Evolutionary conservation across 257 asterid genomes (phyloP).

Genomic region (Henckelia pumila): DNA sequence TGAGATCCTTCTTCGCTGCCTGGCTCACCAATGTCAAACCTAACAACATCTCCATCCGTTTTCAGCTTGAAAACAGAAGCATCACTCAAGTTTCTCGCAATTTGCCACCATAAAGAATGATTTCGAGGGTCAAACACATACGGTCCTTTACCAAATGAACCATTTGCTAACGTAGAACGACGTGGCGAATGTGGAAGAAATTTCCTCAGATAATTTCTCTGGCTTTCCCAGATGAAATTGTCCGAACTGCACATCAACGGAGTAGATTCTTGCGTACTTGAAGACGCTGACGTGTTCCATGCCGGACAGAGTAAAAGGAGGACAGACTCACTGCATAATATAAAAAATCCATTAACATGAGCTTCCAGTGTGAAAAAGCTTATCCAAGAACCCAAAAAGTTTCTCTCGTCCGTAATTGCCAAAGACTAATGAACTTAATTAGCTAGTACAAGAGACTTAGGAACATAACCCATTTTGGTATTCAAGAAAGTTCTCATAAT

Average conservation of each 20-base stretch:
- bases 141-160: conserved; percentile 20
- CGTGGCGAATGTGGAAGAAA: conserved; percentile 24
- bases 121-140: conserved; percentile 20
- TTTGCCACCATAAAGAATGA: conserved; percentile 30
- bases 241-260: conserved; percentile 20
- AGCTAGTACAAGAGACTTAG: too few species aligned
- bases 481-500: background rate
- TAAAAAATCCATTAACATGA: conserved; percentile 20
- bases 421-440: background rate
- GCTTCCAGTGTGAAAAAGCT: background rate
- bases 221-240: conserved; percentile 17
- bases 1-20: conserved; percentile 27
- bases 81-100: conserved; percentile 38
- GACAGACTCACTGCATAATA: conserved; percentile 37
- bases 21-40: conserved; percentile 56
- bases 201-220: conserved; percentile 27
- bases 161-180: conserved; percentile 26
- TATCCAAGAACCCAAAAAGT: background rate
- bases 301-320: conserved; percentile 24
- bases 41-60: conserved; percentile 54
- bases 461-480: background rate
- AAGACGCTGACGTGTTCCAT: conserved; percentile 19
- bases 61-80: conserved; percentile 57
- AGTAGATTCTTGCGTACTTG: conserved; percentile 13
- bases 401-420: background rate